Percentiles rank a stretch among this genome's conserved stretches.
Conservation (phyloP, 1,284 basidiomycete species). For the Malassezia restricta region DNA sequence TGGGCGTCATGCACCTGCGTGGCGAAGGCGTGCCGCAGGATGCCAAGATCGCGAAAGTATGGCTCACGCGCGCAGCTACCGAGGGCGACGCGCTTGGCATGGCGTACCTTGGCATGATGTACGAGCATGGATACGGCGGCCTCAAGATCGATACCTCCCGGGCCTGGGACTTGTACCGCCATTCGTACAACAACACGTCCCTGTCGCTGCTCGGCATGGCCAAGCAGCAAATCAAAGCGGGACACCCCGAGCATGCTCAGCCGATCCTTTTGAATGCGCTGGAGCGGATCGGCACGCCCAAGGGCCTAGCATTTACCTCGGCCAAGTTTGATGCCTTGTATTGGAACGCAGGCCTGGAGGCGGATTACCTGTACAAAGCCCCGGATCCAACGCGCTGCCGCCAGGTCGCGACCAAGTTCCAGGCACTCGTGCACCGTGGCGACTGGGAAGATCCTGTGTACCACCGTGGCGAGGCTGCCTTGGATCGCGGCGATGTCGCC, state of each 20-base stretch:
- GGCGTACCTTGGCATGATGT: conserved; percentile 81
- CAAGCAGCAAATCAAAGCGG: conserved; percentile 36
- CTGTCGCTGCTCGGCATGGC: not conserved
- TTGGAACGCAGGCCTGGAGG: not conserved
- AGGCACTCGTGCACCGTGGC: conserved; percentile 41
- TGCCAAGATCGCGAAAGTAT: conserved; percentile 66
- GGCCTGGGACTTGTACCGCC: not conserved
- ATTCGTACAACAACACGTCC: not conserved
- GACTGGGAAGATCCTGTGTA: conserved; percentile 40
- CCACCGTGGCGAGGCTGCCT: conserved; percentile 37
- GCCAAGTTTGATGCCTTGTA: not conserved
- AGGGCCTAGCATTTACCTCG: not conserved
- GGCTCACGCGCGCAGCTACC: conserved; percentile 71
- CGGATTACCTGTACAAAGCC: not conserved
- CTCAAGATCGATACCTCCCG: not conserved
- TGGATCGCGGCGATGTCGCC: conserved; percentile 25
- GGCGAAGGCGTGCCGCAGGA: conserved; percentile 82
- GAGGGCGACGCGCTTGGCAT: conserved; percentile 68
- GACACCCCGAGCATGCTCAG: not conserved
- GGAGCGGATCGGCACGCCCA: not conserved
- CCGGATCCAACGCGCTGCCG: not conserved
- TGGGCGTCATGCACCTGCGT: conserved; percentile 84
- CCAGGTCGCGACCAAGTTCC: conserved; percentile 50
- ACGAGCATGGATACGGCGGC: conserved; percentile 72
- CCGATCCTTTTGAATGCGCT: not conserved